These are phyloP conservation scores for Ophioceras dolichostomum DNA, from an alignment of 2,329 filamentous ascomycete genomes.

Conservation along the genomic window DNA sequence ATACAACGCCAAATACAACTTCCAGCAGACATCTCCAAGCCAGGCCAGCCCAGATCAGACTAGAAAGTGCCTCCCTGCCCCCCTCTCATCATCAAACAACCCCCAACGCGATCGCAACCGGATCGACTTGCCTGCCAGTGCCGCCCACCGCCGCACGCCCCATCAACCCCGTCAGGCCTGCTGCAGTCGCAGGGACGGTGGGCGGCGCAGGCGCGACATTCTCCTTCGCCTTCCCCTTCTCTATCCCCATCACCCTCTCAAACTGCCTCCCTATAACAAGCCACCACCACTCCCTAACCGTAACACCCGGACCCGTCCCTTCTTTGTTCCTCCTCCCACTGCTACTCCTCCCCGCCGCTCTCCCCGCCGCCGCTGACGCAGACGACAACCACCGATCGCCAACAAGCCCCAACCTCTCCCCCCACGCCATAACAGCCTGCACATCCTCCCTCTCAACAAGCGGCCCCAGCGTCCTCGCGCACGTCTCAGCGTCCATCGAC, in stretches of 20 bases:
- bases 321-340: conserved; percentile 5
- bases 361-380: conserved; percentile 16
- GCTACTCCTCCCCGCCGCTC: background rate
- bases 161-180: too few species aligned
- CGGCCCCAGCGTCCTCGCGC: conserved; percentile 43
- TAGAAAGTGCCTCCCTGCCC: too few species aligned
- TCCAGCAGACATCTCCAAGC: too few species aligned
- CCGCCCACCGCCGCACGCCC: too few species aligned
- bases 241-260: conserved; percentile 8
- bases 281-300: conserved; percentile 57
- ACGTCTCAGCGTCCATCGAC: conserved; percentile 36
- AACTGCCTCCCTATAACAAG: conserved; percentile 32
- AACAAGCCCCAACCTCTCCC: conserved; percentile 37
- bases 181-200: too few species aligned
- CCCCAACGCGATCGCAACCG: too few species aligned
- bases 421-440: conserved; percentile 46
- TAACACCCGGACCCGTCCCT: conserved; percentile 28
- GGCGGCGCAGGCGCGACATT: too few species aligned
- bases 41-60: too few species aligned
- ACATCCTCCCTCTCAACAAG: conserved; percentile 53
- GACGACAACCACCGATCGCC: conserved; percentile 20
- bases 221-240: too few species aligned
- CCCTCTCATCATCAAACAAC: too few species aligned
- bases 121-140: too few species aligned
- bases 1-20: too few species aligned